These are phyloP conservation scores for Quercus glauca DNA, from an alignment of 306 rosid species.

Conservation along the genomic window DNA sequence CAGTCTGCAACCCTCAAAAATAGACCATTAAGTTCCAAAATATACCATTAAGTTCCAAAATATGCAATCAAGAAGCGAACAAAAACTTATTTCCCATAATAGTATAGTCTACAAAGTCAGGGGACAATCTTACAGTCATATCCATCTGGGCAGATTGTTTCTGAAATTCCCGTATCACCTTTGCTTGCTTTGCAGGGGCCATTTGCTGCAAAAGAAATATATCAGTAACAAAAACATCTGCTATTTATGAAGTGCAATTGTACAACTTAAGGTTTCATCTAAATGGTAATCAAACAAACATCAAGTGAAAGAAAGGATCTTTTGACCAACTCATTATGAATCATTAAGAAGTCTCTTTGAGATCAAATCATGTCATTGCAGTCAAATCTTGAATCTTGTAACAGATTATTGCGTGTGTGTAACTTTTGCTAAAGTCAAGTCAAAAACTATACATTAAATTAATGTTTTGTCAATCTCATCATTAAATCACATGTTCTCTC, in stretches of 20 bases:
- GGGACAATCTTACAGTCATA: conserved; percentile 80
- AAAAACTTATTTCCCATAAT: conserved; percentile 10
- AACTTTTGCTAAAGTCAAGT: too few species aligned
- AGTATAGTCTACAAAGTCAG: conserved; percentile 7
- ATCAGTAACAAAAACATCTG: conserved; percentile 7
- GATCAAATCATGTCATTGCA: background rate
- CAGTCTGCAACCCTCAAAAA: conserved; percentile 63
- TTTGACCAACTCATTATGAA: background rate
- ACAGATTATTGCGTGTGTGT: background rate
- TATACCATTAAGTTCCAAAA: conserved; percentile 23
- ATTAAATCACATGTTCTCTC: too few species aligned
- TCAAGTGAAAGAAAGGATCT: background rate
- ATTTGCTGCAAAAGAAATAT: conserved; percentile 75
- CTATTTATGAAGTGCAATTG: background rate
- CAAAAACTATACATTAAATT: too few species aligned
- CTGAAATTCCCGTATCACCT: conserved; percentile 76
- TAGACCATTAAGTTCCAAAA: conserved; percentile 25
- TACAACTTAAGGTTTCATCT: background rate
- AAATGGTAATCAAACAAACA: background rate
- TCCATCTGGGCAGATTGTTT: conserved; percentile 99
- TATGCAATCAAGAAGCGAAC: background rate
- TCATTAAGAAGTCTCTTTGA: background rate
- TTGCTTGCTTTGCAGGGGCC: conserved; percentile 87
- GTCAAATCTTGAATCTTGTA: background rate
- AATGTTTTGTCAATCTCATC: too few species aligned